These are phyloP conservation scores for Termitomyces sp. DNA, from an alignment of 1,284 basidiomycete genomes.

Conservation along the genomic window DNA sequence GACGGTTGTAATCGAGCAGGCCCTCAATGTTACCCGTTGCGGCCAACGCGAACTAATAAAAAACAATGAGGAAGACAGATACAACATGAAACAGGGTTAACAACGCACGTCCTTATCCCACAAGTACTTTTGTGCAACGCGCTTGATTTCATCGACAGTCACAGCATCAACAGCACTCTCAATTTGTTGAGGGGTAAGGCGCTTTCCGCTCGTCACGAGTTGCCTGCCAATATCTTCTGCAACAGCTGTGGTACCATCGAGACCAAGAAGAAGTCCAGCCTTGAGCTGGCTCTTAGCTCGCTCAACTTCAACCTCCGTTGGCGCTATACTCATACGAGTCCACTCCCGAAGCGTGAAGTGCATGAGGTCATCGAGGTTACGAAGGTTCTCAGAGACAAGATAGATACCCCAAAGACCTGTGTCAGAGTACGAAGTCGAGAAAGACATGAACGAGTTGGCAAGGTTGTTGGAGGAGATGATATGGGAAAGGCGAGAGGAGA, in stretches of 20 bases:
- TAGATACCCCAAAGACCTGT: conserved; percentile 99
- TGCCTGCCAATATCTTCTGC: conserved; percentile 99
- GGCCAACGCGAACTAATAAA: conserved; percentile 67
- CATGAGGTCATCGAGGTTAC: conserved; percentile 89
- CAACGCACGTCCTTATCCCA: conserved; percentile 91
- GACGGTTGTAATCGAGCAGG: conserved; percentile 80
- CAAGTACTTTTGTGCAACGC: conserved; percentile 93
- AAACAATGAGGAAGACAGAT: conserved; percentile 7
- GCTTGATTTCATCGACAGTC: conserved; percentile 85
- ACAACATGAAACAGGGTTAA: conserved; percentile 11
- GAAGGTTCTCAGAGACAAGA: conserved; percentile 89
- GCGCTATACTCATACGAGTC: conserved; percentile 91
- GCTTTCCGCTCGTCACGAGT: conserved; percentile 88
- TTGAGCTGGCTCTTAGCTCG: conserved; percentile 98
- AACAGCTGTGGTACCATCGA: conserved; percentile 94
- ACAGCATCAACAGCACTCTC: conserved; percentile 92
- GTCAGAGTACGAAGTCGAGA: conserved; percentile 99
- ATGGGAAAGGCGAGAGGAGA: conserved; percentile 90
- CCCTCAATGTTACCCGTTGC: conserved; percentile 87
- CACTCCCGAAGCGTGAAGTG: conserved; percentile 98
- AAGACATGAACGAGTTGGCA: conserved; percentile 99
- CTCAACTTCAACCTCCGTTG: conserved; percentile 86
- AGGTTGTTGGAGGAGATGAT: conserved; percentile 93
- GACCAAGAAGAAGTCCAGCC: conserved; percentile 83
- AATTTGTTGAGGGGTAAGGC: conserved; percentile 91